phyloP scores from a whole-genome alignment of 108 stramenopile genomes.

The Discostella stelligeroides region DNA sequence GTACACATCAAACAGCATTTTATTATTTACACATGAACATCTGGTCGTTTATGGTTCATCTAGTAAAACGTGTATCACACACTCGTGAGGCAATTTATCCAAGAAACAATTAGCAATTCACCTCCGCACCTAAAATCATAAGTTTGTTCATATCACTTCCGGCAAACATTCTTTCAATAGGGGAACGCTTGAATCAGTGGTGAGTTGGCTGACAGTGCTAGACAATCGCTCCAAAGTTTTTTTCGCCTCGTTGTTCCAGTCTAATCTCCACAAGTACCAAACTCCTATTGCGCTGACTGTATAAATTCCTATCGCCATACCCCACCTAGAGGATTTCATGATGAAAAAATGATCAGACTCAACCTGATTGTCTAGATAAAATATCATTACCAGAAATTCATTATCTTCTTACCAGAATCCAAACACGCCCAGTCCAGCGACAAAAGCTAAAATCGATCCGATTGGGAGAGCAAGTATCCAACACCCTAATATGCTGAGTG shows the following conservation, averaged over 20 bases:
- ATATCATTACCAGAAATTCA: background rate
- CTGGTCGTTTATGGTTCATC: too few relatives aligned
- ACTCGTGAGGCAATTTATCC: too few relatives aligned
- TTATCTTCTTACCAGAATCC: background rate
- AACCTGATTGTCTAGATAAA: too few relatives aligned
- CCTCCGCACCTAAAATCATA: too few relatives aligned
- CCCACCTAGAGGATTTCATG: conserved; percentile 14
- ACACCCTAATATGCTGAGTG: conserved; percentile 40
- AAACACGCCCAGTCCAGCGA: conserved; percentile 20
- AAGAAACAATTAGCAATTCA: too few relatives aligned
- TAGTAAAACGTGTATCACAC: too few relatives aligned
- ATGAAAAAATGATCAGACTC: background rate
- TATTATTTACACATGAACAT: too few relatives aligned
- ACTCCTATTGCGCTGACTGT: conserved; percentile 14
- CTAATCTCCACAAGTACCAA: conserved; percentile 10
- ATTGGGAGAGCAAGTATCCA: conserved; percentile 39
- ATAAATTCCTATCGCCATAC: conserved; percentile 25
- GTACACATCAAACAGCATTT: too few relatives aligned
- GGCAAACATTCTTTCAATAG: too few relatives aligned
- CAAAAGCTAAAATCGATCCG: conserved; percentile 37
- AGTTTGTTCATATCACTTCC: too few relatives aligned
- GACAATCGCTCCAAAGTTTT: conserved; percentile 3
- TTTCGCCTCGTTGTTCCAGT: conserved; percentile 14
- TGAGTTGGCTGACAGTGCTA: background rate
- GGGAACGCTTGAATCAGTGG: background rate